Conservation (phyloP, 441 rosid genomes). For the Aleurites moluccanus region DNA sequence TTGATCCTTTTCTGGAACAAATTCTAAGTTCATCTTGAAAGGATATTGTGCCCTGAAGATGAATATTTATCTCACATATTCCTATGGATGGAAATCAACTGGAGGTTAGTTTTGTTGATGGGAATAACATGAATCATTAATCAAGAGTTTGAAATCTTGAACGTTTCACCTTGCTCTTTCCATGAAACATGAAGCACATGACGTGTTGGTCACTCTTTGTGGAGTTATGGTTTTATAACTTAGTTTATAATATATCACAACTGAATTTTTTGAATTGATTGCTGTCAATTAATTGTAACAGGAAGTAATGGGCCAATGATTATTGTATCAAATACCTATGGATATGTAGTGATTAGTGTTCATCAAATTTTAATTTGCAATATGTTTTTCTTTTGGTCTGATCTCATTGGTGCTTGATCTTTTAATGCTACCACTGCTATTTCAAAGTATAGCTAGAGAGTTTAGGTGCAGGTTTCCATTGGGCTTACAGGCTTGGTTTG, state of each 20-base stretch:
- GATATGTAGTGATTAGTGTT: background rate
- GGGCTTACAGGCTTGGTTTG: background rate
- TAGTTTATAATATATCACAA: background rate
- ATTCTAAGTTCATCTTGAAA: background rate
- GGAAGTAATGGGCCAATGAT: background rate
- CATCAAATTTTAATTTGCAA: no score
- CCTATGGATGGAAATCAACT: background rate
- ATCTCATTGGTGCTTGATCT: background rate
- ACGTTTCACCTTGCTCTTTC: background rate
- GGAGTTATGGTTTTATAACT: background rate
- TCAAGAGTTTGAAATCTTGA: background rate
- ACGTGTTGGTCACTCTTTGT: background rate
- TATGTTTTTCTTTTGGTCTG: background rate
- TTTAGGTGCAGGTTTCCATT: background rate
- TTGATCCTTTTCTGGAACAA: background rate
- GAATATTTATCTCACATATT: background rate
- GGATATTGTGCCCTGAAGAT: background rate
- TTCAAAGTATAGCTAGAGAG: background rate
- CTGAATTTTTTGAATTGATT: background rate
- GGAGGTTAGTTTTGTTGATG: background rate
- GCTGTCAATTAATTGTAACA: background rate
- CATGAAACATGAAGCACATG: slow-evolving; percentile 1
- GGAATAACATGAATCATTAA: background rate
- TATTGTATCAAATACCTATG: background rate
- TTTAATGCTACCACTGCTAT: background rate